Evolutionary conservation across 345 rosid genomes (phyloP).

Genomic region (Lepidium aucheri): DNA sequence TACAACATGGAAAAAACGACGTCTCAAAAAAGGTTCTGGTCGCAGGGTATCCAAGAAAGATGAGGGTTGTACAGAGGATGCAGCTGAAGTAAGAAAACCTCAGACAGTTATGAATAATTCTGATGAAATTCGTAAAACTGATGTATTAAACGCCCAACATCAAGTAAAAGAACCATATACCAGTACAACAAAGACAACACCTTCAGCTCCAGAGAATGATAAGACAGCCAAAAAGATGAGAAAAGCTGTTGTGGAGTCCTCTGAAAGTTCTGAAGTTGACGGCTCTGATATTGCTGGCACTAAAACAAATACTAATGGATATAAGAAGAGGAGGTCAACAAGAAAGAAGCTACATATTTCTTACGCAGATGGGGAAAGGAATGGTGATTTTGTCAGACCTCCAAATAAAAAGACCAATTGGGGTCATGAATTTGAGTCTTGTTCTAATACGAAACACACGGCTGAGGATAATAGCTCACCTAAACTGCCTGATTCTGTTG

Average conservation of each 20-base stretch:
- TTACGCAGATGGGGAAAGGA: conserved; percentile 19
- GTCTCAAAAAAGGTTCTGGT: conserved; percentile 14
- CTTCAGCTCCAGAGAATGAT: conserved; percentile 17
- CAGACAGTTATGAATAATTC: conserved; percentile 1
- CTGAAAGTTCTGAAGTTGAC: conserved; percentile 30
- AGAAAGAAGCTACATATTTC: conserved; percentile 41
- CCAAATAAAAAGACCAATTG: conserved; percentile 34
- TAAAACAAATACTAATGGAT: conserved; percentile 14
- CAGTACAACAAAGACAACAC: conserved; percentile 11
- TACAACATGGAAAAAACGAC: background rate
- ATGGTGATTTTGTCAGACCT: conserved; percentile 33
- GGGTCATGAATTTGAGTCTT: conserved; percentile 5
- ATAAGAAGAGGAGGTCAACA: conserved; percentile 36
- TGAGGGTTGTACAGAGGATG: conserved; percentile 20
- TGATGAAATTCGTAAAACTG: no score
- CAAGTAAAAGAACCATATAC: conserved; percentile 8
- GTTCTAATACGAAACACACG: conserved; percentile 11
- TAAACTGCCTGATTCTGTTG: conserved; percentile 22
- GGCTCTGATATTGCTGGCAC: conserved; percentile 21
- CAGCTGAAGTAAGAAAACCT: conserved; percentile 9
- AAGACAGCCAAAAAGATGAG: conserved; percentile 36
- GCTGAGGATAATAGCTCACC: conserved; percentile 1
- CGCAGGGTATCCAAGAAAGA: conserved; percentile 31
- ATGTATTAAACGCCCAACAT: no score
- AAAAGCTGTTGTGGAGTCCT: conserved; percentile 27